Conservation (phyloP, 2,329 filamentous ascomycete species). For the Aspergillus sp. region DNA sequence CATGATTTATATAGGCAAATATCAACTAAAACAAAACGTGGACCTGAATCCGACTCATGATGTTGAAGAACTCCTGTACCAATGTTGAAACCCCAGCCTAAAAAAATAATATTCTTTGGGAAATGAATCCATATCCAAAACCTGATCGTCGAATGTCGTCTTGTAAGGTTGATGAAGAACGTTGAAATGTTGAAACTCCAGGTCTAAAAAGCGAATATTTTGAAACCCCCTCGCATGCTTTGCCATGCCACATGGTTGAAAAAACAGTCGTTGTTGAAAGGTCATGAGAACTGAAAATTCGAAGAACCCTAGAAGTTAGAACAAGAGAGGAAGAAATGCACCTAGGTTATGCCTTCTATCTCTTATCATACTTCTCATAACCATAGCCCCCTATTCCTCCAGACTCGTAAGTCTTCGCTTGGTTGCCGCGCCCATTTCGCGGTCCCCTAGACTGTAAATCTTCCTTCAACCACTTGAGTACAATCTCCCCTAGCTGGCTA, state of each 20-base stretch:
- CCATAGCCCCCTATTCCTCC: slow-evolving; percentile 67
- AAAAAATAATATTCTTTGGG: neutral
- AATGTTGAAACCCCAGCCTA: neutral
- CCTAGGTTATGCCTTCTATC: slow-evolving; percentile 7
- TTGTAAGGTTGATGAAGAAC: neutral
- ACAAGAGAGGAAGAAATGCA: neutral
- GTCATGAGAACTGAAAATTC: slow-evolving; percentile 6
- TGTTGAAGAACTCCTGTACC: slow-evolving; percentile 28
- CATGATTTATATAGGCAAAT: slow-evolving; percentile 20
- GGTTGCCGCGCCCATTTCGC: slow-evolving; percentile 58
- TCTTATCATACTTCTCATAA: slow-evolving; percentile 45
- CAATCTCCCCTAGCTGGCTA: slow-evolving; percentile 80
- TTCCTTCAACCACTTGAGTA: slow-evolving; percentile 80
- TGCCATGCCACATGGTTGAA: slow-evolving; percentile 11
- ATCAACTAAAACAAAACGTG: neutral
- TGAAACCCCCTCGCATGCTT: slow-evolving; percentile 19
- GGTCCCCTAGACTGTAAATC: slow-evolving; percentile 80
- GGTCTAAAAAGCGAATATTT: slow-evolving; percentile 17
- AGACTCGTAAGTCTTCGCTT: slow-evolving; percentile 54
- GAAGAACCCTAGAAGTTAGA: neutral
- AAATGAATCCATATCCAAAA: neutral
- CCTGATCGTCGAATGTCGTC: neutral
- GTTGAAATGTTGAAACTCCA: slow-evolving; percentile 3
- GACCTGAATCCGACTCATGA: slow-evolving; percentile 17
- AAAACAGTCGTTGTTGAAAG: slow-evolving; percentile 22